Base-by-base conservation (phyloP, 495 filamentous ascomycete species). In the Chaetomidium leptoderma region DNA sequence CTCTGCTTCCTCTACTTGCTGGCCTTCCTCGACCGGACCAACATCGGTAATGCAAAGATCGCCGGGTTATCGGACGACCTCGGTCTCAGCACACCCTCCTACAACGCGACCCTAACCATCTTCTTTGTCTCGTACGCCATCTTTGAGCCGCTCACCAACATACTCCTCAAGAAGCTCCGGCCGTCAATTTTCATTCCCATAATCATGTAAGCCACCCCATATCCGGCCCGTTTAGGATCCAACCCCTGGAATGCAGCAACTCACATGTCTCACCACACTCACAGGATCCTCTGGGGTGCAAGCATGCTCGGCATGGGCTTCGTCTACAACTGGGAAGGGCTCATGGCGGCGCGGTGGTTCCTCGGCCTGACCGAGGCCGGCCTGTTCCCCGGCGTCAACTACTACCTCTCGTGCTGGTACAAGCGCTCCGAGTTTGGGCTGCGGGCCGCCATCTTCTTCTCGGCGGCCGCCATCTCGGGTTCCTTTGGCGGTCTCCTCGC, bases 71-170 rank as follows among this genome's bases (percentile, higher is more conserved):
- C 80, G n/a, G 69, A 76, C 13, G 81, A 86, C 56, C 76, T 95
- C 3, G 39, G 75, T 26, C 64, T 75, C 35, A 80, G 86, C 74
- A 80, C 76, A 4, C 52, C 74, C 8, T 72, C 77, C 19, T 97
- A 91, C 72, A 95, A 92, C 68, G 78, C 80, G 10, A 77, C 84
- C 5, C 80, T 96, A 1, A 86, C 86, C 35, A 87, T 96, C 64
- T 97, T 96, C 74, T 97, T 97, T 76, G 81, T 95, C 26, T 95
- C 90, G 21, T 97, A 97, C 71, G 79, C 89, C 36, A 72, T 91
- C 37, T 89, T 91, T 58, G 92, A 96, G 76, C 91, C 91, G 0
- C 58, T 92, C 33, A 95, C 91, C 40, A 97, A 97, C 69, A 70
- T 97, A 48, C 72, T 97, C 21, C 83, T 97, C 55, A 97, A 97